Base-by-base conservation (phyloP, 768 basidiomycete species). In the Trametes cubensis region DNA sequence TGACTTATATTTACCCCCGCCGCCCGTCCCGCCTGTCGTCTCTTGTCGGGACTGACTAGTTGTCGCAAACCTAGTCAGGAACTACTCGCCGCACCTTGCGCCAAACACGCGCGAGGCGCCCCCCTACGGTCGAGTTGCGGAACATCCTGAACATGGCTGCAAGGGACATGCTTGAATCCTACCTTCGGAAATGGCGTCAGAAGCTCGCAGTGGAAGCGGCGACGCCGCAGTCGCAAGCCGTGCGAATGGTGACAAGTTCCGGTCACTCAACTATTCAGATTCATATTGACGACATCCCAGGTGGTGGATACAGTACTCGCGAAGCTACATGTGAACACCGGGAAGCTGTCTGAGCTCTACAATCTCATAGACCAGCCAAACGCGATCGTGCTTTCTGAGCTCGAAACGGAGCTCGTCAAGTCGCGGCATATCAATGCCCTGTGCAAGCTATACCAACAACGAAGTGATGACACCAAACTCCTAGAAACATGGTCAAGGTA, bases 1-100 rank as follows among this genome's bases (percentile, higher is more conserved):
- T 66, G 59, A 64, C 63, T 60, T 60, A 48, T 51, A 11, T 55
- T 64, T 26, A 45, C 48, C 61, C 66, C 65, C 66, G 46, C 62
- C 62, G 65, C 61, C 58, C 62, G 64, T 70, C 53, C 58, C 61
- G 49, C 61, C 50, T 70, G 66, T 68, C 79, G 74, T 77, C 77
- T 75, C 78, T 67, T 64, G 73, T 80, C 82, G 80, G 83, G 83
- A 86, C 88, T 90, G 85, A 89, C 79, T 77, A 95, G 94, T 95
- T 83, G 83, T 83, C 75, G 83, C 80, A 69, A 92, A 94, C 82
- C 79, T 95, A 90, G 91, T 93, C 81, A 83, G 85, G 80, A 94
- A 95, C 71, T 95, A 95, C 73, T 91, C 90, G 46, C 94, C 94
- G 17, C 89, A 95, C 76, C 82, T 96, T 67, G 74, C 84, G 25